Evolutionary conservation across 495 filamentous ascomycete species (phyloP).

Genomic region (Xylaria longipes): DNA sequence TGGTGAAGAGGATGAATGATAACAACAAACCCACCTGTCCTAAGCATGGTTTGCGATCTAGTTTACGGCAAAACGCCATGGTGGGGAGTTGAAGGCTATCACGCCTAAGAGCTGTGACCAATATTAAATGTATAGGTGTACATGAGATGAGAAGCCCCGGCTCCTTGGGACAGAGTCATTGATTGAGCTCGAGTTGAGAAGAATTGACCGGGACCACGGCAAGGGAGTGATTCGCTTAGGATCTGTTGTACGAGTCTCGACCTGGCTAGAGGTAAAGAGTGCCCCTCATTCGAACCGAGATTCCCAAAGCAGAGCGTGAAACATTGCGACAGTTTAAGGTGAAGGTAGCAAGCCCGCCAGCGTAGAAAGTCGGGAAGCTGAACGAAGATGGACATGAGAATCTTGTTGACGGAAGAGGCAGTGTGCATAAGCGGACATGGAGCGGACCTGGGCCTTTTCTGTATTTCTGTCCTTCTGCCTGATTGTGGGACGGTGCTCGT

Average conservation of each 20-base stretch:
- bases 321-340: slow-evolving; percentile 25
- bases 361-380: slow-evolving; percentile 23
- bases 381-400: slow-evolving; percentile 13
- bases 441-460: slow-evolving; percentile 10
- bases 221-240: slow-evolving; percentile 3
- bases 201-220: not conserved
- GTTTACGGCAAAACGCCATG: not conserved
- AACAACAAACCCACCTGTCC: not conserved
- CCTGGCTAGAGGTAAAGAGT: not conserved
- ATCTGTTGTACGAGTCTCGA: slow-evolving; percentile 5
- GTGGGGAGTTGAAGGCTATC: not conserved
- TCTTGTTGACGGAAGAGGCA: slow-evolving; percentile 18
- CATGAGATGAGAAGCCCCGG: not conserved
- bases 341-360: not conserved
- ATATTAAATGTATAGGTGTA: not conserved
- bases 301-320: not conserved
- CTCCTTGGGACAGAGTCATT: not conserved
- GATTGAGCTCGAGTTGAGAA: not conserved
- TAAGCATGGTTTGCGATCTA: not conserved
- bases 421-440: slow-evolving; percentile 24
- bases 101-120: not conserved
- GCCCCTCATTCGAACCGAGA: not conserved
- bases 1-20: not conserved
- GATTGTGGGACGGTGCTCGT: slow-evolving; percentile 17
- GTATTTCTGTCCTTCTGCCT: not conserved